Evolutionary conservation across 768 basidiomycete species (phyloP).

Genomic region (Boletales sp.): DNA sequence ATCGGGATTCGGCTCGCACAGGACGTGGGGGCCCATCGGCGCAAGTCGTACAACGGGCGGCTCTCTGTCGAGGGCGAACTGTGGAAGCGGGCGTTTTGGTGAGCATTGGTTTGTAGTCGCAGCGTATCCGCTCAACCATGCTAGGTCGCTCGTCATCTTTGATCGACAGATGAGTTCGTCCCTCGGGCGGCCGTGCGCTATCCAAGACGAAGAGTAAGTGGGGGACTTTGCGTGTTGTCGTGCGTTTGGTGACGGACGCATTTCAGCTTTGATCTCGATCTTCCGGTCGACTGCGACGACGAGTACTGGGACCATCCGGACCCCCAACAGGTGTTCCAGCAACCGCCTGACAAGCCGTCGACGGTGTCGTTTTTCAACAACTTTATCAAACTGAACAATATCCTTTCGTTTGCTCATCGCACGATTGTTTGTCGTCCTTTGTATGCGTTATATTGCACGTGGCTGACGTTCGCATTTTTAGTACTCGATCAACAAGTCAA

Average conservation of each 20-base stretch:
- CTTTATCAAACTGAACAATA: conserved; percentile 55
- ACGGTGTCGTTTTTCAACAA: conserved; percentile 49
- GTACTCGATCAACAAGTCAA: conserved; percentile 72
- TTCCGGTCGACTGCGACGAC: conserved; percentile 65
- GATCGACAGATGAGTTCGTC: conserved; percentile 39
- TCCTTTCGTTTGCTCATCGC: conserved; percentile 57
- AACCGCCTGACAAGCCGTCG: conserved; percentile 60
- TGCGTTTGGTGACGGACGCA: too few species aligned
- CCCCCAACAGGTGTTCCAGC: conserved; percentile 49
- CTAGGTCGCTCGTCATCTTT: conserved; percentile 28
- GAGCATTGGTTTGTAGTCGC: background rate
- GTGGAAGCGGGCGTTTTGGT: conserved; percentile 57
- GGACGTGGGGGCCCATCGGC: conserved; percentile 55
- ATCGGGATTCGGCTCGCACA: conserved; percentile 55
- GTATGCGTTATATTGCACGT: background rate
- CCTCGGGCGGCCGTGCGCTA: conserved; percentile 62
- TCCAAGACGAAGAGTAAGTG: conserved; percentile 70
- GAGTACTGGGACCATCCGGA: conserved; percentile 59
- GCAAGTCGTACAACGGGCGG: conserved; percentile 28
- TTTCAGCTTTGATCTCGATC: conserved; percentile 55
- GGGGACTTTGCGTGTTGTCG: too few species aligned
- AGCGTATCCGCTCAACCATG: background rate
- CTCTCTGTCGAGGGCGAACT: conserved; percentile 52
- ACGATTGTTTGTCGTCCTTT: conserved; percentile 47
- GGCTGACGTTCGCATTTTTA: conserved; percentile 19